Conservation (phyloP, 352 stramenopile genomes). For the Pythium folliculosum region DNA sequence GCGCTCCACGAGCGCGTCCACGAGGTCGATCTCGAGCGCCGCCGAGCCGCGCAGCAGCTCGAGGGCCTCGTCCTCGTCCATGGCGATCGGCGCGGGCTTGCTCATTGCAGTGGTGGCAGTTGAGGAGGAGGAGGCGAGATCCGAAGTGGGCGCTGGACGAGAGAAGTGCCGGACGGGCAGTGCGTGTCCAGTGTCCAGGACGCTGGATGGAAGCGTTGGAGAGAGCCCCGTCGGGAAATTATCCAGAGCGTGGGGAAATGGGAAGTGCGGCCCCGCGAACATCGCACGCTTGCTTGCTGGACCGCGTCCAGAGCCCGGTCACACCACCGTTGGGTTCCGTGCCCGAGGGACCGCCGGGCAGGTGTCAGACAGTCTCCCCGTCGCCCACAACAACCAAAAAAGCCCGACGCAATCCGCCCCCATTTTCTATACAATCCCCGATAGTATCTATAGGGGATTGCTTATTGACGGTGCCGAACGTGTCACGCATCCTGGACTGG, state of each 20-base stretch:
- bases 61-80: constrained; percentile 7
- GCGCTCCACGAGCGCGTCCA: constrained; percentile 24
- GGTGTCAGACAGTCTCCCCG: neutral
- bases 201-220: neutral
- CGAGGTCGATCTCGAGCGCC: constrained; percentile 21
- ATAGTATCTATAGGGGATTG: neutral
- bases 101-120: neutral
- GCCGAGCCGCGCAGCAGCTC: constrained; percentile 19
- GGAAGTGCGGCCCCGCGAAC: constrained; percentile 5
- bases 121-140: too few species aligned
- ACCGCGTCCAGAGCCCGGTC: neutral
- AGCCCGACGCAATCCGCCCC: too few species aligned
- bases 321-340: neutral
- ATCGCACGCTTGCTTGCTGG: constrained; percentile 7
- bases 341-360: neutral
- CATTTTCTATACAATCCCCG: neutral
- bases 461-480: constrained; percentile 3
- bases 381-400: too few species aligned
- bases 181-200: neutral
- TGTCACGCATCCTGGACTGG: constrained; percentile 9
- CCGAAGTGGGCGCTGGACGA: too few species aligned
- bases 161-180: too few species aligned
- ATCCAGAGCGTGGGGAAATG: constrained; percentile 8
- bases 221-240: neutral
- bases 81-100: neutral